Conservation (phyloP, 306 rosid genomes). For the Rosa multiflora region DNA sequence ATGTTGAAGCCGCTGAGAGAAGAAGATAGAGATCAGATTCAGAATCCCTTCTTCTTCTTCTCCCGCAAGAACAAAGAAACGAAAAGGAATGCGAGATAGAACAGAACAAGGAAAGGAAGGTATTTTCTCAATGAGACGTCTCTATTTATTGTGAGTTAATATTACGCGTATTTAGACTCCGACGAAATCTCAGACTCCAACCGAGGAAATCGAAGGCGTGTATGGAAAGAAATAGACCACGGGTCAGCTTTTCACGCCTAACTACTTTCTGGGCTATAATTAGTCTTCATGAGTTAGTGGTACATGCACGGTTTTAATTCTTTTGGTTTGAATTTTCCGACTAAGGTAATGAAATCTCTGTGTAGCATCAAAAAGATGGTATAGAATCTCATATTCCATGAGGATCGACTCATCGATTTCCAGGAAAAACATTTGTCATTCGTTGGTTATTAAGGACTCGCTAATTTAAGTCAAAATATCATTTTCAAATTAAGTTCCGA, state of each 20-base stretch:
- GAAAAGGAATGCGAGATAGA: not conserved
- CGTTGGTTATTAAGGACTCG: no score
- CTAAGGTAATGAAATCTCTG: no score
- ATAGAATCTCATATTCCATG: no score
- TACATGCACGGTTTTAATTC: no score
- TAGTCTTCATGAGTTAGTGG: no score
- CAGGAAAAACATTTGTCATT: no score
- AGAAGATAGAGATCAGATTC: not conserved
- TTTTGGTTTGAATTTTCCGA: no score
- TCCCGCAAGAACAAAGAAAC: not conserved
- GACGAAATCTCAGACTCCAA: not conserved
- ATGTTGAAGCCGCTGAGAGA: constrained; percentile 3
- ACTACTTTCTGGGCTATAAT: not conserved
- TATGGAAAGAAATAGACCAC: constrained; percentile 11
- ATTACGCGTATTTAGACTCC: constrained; percentile 9
- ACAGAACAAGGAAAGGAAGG: not conserved
- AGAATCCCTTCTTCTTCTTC: not conserved
- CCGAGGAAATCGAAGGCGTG: not conserved
- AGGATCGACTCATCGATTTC: no score
- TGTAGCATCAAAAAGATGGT: no score
- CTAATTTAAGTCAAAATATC: no score
- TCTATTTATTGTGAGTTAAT: not conserved
- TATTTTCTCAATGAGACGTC: not conserved
- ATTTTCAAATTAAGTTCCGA: no score
- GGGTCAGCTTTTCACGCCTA: constrained; percentile 29